phyloP scores from a whole-genome alignment of 331 rosid genomes.

The Malus hybrid region DNA sequence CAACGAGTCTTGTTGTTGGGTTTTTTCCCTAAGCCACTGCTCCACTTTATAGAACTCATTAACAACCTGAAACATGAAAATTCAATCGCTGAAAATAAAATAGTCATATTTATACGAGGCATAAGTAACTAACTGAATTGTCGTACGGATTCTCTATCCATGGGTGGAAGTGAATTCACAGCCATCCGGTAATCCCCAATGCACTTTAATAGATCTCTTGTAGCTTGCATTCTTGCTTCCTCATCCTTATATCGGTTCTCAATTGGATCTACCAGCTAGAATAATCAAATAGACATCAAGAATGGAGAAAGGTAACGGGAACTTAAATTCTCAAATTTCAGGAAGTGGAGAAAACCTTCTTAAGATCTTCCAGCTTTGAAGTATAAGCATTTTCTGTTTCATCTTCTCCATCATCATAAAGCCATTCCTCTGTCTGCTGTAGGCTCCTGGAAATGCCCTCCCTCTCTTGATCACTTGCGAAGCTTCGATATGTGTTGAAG shows the following conservation, averaged over 20 bases:
- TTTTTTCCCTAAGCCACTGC: constrained; percentile 40
- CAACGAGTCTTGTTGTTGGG: constrained; percentile 36
- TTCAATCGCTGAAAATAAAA: not conserved
- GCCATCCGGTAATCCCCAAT: constrained; percentile 31
- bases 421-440: constrained; percentile 96
- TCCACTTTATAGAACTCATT: constrained; percentile 43
- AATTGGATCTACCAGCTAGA: constrained; percentile 67
- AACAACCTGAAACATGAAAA: constrained; percentile 25
- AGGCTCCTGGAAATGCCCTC: constrained; percentile 73
- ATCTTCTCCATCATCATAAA: constrained; percentile 92
- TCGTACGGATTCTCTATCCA: constrained; percentile 33
- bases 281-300: constrained; percentile 14
- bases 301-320: constrained; percentile 8
- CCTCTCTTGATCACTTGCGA: constrained; percentile 70
- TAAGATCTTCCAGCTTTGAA: constrained; percentile 71
- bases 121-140: not conserved
- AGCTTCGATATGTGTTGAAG: constrained; percentile 69
- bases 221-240: constrained; percentile 65
- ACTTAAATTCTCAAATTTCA: constrained; percentile 2
- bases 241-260: constrained; percentile 77
- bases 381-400: constrained; percentile 81
- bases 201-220: constrained; percentile 31
- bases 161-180: constrained; percentile 30
- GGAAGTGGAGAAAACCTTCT: constrained; percentile 46
- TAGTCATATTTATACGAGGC: not conserved